These are phyloP conservation scores for Viola pubescens DNA, from an alignment of 441 rosid genomes.

Conservation along the genomic window DNA sequence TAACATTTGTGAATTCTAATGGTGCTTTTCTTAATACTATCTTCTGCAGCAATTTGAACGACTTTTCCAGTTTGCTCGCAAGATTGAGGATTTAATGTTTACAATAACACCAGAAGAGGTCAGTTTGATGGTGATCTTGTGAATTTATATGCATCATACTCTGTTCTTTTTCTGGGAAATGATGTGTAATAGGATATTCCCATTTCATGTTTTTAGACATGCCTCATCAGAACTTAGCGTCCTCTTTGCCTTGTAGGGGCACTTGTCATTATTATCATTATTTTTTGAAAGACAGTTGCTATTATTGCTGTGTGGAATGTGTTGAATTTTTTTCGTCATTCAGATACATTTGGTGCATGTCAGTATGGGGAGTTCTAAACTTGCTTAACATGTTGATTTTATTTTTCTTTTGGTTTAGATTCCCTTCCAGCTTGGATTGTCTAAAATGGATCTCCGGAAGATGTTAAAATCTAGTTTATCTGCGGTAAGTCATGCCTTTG, in stretches of 20 bases:
- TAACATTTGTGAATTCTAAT: neutral
- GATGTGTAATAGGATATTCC: too few relatives aligned
- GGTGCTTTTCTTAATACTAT: neutral
- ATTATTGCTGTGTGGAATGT: too few relatives aligned
- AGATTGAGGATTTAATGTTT: conserved; percentile 87
- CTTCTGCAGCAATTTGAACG: conserved; percentile 84
- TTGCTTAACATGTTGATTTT: neutral
- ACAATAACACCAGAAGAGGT: conserved; percentile 99
- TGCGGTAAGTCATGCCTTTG: conserved; percentile 48
- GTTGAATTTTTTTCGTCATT: too few relatives aligned
- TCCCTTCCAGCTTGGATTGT: conserved; percentile 93
- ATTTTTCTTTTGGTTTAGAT: conserved; percentile 39
- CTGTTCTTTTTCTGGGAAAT: too few relatives aligned
- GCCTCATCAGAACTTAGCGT: too few relatives aligned
- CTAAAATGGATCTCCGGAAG: conserved; percentile 92
- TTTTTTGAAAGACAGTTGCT: too few relatives aligned
- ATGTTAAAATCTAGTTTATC: conserved; percentile 86
- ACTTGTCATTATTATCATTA: too few relatives aligned
- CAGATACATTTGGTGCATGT: too few relatives aligned
- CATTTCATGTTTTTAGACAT: too few relatives aligned
- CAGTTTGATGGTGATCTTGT: conserved; percentile 14
- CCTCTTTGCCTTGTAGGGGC: too few relatives aligned
- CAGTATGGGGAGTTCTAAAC: neutral
- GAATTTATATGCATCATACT: neutral
- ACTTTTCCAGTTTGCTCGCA: conserved; percentile 86